phyloP scores from a whole-genome alignment of 2,329 filamentous ascomycete species.

The Emergomyces pasteurianus region DNA sequence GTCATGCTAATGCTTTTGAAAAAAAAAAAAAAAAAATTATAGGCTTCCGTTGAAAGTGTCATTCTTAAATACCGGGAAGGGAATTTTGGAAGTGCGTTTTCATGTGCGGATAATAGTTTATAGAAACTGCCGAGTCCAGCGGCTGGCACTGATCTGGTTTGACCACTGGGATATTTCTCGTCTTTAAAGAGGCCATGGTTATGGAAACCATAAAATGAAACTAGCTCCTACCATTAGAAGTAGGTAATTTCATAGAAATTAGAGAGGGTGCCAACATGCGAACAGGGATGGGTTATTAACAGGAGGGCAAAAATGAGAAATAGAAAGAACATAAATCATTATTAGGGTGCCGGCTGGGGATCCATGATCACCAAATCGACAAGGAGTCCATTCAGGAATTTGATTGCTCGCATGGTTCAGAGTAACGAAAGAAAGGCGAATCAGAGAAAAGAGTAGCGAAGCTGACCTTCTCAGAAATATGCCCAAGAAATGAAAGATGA shows the following conservation, averaged over 20 bases:
- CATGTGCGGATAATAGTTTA: conserved; percentile 45
- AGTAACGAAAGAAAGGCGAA: background rate
- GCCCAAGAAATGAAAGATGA: background rate
- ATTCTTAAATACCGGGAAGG: conserved; percentile 57
- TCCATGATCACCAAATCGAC: background rate
- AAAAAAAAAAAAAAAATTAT: conserved; percentile 2
- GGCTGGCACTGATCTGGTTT: background rate
- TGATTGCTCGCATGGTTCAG: background rate
- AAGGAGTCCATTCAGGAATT: background rate
- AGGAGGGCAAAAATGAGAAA: background rate
- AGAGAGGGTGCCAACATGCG: background rate
- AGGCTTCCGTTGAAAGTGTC: conserved; percentile 34
- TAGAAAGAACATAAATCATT: background rate
- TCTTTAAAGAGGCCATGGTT: background rate
- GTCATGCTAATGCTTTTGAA: background rate
- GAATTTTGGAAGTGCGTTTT: conserved; percentile 59
- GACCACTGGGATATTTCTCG: background rate
- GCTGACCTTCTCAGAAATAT: background rate
- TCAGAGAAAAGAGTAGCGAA: background rate
- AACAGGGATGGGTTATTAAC: background rate
- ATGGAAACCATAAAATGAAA: background rate
- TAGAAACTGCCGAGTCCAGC: conserved; percentile 12
- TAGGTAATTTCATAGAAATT: background rate
- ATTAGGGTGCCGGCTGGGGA: background rate
- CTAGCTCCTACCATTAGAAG: background rate